Evolutionary conservation across 345 rosid species (phyloP), one percentile per base, ranked within the genome.

Genomic region (Pistacia integerrima): DNA sequence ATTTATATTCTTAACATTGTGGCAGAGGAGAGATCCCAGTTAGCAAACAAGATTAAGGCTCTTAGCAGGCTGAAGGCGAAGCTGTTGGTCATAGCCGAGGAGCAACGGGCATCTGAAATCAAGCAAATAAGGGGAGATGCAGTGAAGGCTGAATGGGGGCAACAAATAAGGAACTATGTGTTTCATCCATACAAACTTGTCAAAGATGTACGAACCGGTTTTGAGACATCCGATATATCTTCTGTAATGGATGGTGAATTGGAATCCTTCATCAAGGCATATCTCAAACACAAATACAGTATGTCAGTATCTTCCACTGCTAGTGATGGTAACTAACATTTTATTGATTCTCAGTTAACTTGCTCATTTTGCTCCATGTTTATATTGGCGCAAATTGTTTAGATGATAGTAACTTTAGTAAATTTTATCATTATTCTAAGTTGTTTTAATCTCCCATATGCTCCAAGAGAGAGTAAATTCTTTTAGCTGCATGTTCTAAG

Each of bases 121-220:
- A 96, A 93, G 87, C 91, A 93, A 83, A 96, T 96, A 78, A 86
- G 94, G 72, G 99, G 99, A 69, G 99, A 96, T 82, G 89, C 79
- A 10, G 98, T 93, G 85, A 92, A 93, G 84, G 99, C 98, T 8
- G 98, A 93, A 68, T 96, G 99, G 99, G 99, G 99, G 46, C 99
- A 93, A 79, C 98, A 93, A 76, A 93, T 93, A 62, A 74, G 97
- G 75, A 93, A 96, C 83, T 93, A 93, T 17, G 99, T 96, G 25
- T 93, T 96, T 85, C 98, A 96, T 85, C 99, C 99, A 0, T 93
- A 96, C 85, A 96, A 96, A 82, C 92, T 96, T 9, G 97, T 96
- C 59, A 93, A 96, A 76, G 99, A 96, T 74, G 91, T 93, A 3
- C 81, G 99, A 57, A 92, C 97, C 9, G 85, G 93, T 35, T 67